These are phyloP conservation scores for Tetramitus jugosus DNA, from an alignment of 208 protist species.

Conservation along the genomic window DNA sequence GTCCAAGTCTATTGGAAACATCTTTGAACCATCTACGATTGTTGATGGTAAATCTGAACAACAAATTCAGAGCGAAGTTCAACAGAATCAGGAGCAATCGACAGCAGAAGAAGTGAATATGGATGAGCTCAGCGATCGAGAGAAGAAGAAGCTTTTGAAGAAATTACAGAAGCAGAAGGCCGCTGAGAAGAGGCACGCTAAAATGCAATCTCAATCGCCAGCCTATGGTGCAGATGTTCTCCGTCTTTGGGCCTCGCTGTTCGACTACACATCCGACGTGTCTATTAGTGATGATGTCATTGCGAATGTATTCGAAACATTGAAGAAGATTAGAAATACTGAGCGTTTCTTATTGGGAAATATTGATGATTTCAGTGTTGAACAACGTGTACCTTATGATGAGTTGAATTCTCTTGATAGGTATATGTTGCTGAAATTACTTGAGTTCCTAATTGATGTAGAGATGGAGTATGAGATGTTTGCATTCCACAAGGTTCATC, in stretches of 20 bases:
- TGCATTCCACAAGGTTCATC: conserved; percentile 38
- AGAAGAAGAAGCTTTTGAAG: no score
- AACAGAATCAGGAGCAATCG: neutral
- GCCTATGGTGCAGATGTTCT: conserved; percentile 56
- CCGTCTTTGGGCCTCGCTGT: conserved; percentile 54
- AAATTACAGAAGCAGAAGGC: no score
- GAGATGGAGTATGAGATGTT: conserved; percentile 24
- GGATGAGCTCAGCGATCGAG: no score
- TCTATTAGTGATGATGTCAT: conserved; percentile 42
- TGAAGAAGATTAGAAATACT: conserved; percentile 47
- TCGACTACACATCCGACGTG: conserved; percentile 55
- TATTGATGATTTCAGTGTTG: conserved; percentile 35
- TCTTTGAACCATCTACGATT: conserved; percentile 49
- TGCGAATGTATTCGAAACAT: conserved; percentile 15
- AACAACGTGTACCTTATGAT: conserved; percentile 13
- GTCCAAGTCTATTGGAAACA: conserved; percentile 74
- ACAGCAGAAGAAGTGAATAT: no score
- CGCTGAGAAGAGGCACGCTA: no score
- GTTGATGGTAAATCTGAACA: conserved; percentile 41
- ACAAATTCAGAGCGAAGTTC: neutral
- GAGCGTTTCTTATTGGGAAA: conserved; percentile 48
- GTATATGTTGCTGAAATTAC: conserved; percentile 24
- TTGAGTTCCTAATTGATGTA: neutral
- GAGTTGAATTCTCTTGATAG: conserved; percentile 23
- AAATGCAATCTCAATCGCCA: conserved; percentile 25